A percentile compares a stretch with the other conserved stretches of the same genome.
Conservation (phyloP, 345 rosid genomes). For the Tarenaya hassleriana region DNA sequence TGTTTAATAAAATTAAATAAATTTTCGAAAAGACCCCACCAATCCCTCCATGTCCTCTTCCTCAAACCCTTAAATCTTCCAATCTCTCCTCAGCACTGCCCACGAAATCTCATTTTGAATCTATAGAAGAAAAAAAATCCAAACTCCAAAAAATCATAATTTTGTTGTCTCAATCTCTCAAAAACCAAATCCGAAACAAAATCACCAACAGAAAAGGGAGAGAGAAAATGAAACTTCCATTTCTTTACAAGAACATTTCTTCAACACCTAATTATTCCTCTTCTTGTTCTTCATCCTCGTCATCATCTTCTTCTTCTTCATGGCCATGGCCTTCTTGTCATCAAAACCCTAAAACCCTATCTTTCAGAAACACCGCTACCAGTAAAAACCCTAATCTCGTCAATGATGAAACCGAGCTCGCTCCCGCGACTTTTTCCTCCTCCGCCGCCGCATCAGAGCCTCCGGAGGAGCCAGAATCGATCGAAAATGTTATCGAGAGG, state of each 20-base stretch:
- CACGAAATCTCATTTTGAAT: slow-evolving; percentile 26
- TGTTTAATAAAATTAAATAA: slow-evolving; percentile 20
- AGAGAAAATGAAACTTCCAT: slow-evolving; percentile 59
- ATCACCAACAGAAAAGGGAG: neutral
- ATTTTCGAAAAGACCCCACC: slow-evolving; percentile 28
- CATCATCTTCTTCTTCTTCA: slow-evolving; percentile 36
- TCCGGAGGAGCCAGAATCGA: slow-evolving; percentile 27
- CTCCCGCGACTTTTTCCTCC: neutral
- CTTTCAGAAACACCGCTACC: slow-evolving; percentile 41
- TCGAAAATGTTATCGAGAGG: slow-evolving; percentile 49
- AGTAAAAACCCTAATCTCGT: slow-evolving; percentile 22
- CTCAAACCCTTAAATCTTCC: slow-evolving; percentile 34
- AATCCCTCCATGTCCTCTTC: slow-evolving; percentile 12
- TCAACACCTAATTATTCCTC: slow-evolving; percentile 15
- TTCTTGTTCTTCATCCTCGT: too few species aligned
- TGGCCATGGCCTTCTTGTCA: slow-evolving; percentile 89
- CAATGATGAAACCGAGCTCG: slow-evolving; percentile 16
- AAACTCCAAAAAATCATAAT: neutral
- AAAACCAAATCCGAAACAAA: too few species aligned
- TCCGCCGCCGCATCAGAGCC: too few species aligned
- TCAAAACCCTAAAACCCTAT: slow-evolving; percentile 68
- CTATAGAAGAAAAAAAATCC: slow-evolving; percentile 14
- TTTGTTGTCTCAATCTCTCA: slow-evolving; percentile 3
- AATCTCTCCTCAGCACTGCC: slow-evolving; percentile 18
- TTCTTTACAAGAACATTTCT: slow-evolving; percentile 36